phyloP scores from a whole-genome alignment of 192 early-diverging fungal genomes.

The Gaertneriomyces semiglobifer region DNA sequence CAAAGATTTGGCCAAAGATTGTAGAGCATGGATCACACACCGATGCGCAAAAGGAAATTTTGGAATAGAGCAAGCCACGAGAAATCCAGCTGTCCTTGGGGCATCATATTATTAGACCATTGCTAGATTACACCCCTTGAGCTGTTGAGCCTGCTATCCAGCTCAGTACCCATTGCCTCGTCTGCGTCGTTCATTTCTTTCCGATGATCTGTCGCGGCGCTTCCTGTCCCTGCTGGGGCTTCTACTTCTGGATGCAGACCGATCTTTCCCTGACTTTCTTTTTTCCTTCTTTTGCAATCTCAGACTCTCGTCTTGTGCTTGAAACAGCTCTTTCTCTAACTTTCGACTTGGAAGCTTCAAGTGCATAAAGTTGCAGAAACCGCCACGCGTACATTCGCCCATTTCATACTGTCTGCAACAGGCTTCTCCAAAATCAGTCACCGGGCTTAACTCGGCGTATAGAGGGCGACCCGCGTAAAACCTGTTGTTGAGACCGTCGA shows the following conservation, averaged over 20 bases:
- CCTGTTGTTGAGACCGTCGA: constrained; percentile 86
- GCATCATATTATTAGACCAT: no score
- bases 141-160: neutral
- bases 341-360: constrained; percentile 77
- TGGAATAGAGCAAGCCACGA: no score
- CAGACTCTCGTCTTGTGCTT: constrained; percentile 57
- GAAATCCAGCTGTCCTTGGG: no score
- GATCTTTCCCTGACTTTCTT: neutral
- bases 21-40: no score
- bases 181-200: neutral
- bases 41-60: no score
- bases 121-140: neutral
- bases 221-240: neutral
- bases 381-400: constrained; percentile 89
- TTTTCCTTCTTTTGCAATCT: constrained; percentile 19
- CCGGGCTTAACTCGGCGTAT: constrained; percentile 94
- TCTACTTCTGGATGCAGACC: neutral
- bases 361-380: constrained; percentile 99
- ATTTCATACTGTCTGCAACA: constrained; percentile 97
- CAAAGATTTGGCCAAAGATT: no score
- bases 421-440: constrained; percentile 96
- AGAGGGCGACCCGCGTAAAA: constrained; percentile 91
- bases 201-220: neutral
- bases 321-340: constrained; percentile 77
- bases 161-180: neutral